Evolutionary conservation across 148 eudicot genomes (phyloP), one percentile per base, ranked within the genome.

Genomic region (Dysphania ambrosioides): DNA sequence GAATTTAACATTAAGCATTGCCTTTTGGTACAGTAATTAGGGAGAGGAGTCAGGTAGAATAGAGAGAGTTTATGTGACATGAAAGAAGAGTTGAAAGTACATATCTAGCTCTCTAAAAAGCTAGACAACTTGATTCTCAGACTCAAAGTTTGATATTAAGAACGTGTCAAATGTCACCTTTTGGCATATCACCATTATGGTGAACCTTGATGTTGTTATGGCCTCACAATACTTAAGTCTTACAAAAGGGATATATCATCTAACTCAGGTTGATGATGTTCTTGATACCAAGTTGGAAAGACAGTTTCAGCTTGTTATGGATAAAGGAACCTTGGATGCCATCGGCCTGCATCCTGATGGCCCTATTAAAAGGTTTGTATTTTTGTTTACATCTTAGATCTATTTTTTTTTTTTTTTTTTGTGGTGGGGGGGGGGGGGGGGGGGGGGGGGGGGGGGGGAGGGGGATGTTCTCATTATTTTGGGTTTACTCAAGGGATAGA

Each of bases 321-420:
- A 96, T 74, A 96, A 95, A 79, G 99, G 99, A 42, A 92, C 99
- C 58, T 83, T 96, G 79, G 99, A 96, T 80, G 99, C 99, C 59
- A 88, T 96, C 80, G 99, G 99, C 40, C 83, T 96, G 86, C 99
- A 96, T 83, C 99, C 99, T 77, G 98, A 96, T 86, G 97, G 99
- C 53, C 89, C 91, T 82, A 58, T 96, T 41, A 96, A 92, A 83
- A 89, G 97, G 99, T 92, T 57, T 13, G 67, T 34, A 19, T 31
- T 60, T n/a, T n/a, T 30, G 60, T 63, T 73, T 68, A 4, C 35
- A 1, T 3, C 42, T n/a, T 8, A 13, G 49, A 12, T 47, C 31
- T 58, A 57, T 8, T 63, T 24, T 8, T 4, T 36, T 5, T 36
- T 36, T 36, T 36, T 36, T 36, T 5, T 36, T n/a, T n/a, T n/a